A percentile compares a stretch with the other conserved stretches of the same genome.
phyloP scores from a whole-genome alignment of 2,329 filamentous ascomycete species.

The Colletotrichum filicis region DNA sequence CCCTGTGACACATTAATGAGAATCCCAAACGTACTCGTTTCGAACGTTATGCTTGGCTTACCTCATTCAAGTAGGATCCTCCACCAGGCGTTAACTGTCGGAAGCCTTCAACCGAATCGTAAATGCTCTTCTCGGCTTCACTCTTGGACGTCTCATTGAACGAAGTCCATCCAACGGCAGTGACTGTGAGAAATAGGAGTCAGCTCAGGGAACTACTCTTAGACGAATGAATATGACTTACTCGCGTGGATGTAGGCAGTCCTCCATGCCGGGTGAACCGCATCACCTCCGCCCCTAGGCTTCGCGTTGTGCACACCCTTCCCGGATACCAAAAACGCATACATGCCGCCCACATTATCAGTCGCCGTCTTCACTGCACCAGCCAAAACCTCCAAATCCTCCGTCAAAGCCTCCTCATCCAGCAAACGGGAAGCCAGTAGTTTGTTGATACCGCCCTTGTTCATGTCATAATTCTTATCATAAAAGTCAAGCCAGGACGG shows the following conservation, averaged over 20 bases:
- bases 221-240: constrained; percentile 40
- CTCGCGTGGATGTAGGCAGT: constrained; percentile 48
- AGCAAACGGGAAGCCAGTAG: constrained; percentile 58
- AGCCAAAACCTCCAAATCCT: constrained; percentile 46
- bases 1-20: background rate
- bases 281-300: constrained; percentile 57
- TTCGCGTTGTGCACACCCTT: constrained; percentile 55
- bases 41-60: constrained; percentile 21
- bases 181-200: constrained; percentile 39
- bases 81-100: constrained; percentile 35
- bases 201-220: background rate
- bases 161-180: constrained; percentile 41
- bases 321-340: constrained; percentile 54
- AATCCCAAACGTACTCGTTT: too few species aligned
- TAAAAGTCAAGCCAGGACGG: constrained; percentile 52
- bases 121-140: constrained; percentile 41
- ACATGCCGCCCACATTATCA: constrained; percentile 40
- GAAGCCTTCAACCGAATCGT: constrained; percentile 46
- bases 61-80: constrained; percentile 35
- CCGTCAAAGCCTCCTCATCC: constrained; percentile 47
- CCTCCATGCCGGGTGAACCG: constrained; percentile 62
- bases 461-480: constrained; percentile 47
- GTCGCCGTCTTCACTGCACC: constrained; percentile 50
- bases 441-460: constrained; percentile 46
- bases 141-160: constrained; percentile 45